Conservation (phyloP, 2,329 filamentous ascomycete genomes). For the Coniochaeta ligniaria region DNA sequence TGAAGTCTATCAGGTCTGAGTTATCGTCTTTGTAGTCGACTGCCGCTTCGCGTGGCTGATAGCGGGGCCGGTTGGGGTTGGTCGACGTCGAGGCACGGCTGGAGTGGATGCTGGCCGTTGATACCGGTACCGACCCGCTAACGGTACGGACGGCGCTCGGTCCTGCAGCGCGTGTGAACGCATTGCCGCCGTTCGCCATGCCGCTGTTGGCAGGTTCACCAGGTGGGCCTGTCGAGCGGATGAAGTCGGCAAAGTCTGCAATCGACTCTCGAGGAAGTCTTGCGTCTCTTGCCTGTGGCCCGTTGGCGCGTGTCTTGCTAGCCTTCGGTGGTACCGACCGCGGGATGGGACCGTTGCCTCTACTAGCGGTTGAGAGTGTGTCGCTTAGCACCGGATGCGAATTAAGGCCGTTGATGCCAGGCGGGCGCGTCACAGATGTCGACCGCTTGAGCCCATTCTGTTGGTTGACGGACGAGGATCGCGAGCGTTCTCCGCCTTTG, state of each 20-base stretch:
- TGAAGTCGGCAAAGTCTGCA: conserved; percentile 82
- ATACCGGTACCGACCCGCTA: conserved; percentile 19
- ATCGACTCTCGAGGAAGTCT: conserved; percentile 64
- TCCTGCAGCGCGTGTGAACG: conserved; percentile 6
- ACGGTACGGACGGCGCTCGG: conserved; percentile 24
- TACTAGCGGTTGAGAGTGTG: conserved; percentile 11
- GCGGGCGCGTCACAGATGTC: conserved; percentile 19
- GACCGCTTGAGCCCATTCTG: conserved; percentile 26
- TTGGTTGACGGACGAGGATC: conserved; percentile 35
- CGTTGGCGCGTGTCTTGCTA: conserved; percentile 23
- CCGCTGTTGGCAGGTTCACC: conserved; percentile 26
- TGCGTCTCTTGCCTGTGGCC: conserved; percentile 59
- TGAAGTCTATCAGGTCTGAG: conserved; percentile 91
- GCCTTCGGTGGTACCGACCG: conserved; percentile 23
- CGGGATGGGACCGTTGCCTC: conserved; percentile 17
- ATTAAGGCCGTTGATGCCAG: conserved; percentile 22
- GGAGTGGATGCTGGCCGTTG: conserved; percentile 29
- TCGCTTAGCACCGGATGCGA: conserved; percentile 26
- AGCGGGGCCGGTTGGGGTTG: conserved; percentile 37
- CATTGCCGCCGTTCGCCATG: conserved; percentile 10
- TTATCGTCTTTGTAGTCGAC: conserved; percentile 59
- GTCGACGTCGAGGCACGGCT: conserved; percentile 28
- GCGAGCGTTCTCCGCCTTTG: conserved; percentile 31
- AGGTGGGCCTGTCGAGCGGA: conserved; percentile 74
- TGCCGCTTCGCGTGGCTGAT: conserved; percentile 66